Conservation (phyloP, 2,329 filamentous ascomycete species). For the Fusarium floridanum region DNA sequence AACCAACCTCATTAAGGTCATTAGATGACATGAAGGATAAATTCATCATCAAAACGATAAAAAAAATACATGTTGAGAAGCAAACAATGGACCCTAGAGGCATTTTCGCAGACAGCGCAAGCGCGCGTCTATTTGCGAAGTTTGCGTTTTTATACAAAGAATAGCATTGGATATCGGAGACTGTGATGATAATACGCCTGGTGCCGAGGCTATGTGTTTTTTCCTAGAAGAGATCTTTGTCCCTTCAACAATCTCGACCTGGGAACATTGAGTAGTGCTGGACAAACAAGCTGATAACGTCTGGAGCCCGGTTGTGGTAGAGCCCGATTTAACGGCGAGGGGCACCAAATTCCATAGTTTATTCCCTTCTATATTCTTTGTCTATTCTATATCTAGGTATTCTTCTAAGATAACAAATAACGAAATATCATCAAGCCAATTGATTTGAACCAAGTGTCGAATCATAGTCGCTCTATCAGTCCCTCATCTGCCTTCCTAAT, state of each 20-base stretch:
- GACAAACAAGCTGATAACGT: background rate
- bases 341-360: no score
- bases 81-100: background rate
- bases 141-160: background rate
- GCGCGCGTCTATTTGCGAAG: background rate
- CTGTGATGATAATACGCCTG: no score
- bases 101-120: background rate
- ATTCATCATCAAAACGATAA: background rate
- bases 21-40: background rate
- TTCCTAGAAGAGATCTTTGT: no score
- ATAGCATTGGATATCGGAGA: background rate
- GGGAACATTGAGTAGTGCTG: background rate
- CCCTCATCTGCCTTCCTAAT: slow-evolving; percentile 44
- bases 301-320: no score
- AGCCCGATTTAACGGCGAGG: background rate
- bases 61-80: background rate
- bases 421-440: background rate
- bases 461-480: background rate
- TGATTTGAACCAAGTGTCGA: background rate
- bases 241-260: no score
- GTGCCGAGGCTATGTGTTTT: no score
- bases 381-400: no score
- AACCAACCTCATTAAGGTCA: background rate
- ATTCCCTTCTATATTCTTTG: no score
- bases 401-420: background rate